Conservation (phyloP, 208 protist genomes). For the Lotmaria passim region DNA sequence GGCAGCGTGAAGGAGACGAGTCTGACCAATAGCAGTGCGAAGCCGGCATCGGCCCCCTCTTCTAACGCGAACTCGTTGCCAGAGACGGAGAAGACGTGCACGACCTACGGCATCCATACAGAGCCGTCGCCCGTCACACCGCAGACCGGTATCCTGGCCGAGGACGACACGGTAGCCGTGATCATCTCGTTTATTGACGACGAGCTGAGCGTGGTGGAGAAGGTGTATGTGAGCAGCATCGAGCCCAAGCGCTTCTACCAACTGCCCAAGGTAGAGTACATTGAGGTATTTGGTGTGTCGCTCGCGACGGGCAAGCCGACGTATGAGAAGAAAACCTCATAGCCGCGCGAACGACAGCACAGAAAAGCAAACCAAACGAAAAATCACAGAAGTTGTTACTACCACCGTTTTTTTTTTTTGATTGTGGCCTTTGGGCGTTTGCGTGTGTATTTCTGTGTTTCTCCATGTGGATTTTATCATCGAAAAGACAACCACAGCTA, state of each 20-base stretch:
- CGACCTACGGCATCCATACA: slow-evolving; percentile 18
- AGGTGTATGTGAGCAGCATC: slow-evolving; percentile 69
- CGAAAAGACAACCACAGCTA: too few relatives aligned
- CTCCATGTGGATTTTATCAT: too few relatives aligned
- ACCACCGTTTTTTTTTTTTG: too few relatives aligned
- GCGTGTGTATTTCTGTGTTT: too few relatives aligned
- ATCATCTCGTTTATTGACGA: slow-evolving; percentile 49
- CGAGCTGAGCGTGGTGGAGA: slow-evolving; percentile 59
- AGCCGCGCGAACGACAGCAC: background rate
- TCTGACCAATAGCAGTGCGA: background rate
- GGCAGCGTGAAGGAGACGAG: slow-evolving; percentile 18
- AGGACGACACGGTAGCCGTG: slow-evolving; percentile 47
- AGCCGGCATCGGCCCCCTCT: background rate
- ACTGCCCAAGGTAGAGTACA: slow-evolving; percentile 77
- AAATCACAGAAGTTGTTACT: too few relatives aligned
- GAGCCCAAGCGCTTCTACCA: slow-evolving; percentile 85
- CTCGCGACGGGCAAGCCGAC: slow-evolving; percentile 55
- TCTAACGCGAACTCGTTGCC: slow-evolving; percentile 4
- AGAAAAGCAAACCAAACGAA: background rate
- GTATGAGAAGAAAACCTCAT: slow-evolving; percentile 59
- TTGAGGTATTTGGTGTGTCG: slow-evolving; percentile 71
- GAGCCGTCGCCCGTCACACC: slow-evolving; percentile 24
- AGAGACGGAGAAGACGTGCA: slow-evolving; percentile 14
- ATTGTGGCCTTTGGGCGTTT: too few relatives aligned
- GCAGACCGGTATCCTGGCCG: slow-evolving; percentile 19